These are phyloP conservation scores for Skeletonema potamos DNA, from an alignment of 108 stramenopile species.

Conservation along the genomic window DNA sequence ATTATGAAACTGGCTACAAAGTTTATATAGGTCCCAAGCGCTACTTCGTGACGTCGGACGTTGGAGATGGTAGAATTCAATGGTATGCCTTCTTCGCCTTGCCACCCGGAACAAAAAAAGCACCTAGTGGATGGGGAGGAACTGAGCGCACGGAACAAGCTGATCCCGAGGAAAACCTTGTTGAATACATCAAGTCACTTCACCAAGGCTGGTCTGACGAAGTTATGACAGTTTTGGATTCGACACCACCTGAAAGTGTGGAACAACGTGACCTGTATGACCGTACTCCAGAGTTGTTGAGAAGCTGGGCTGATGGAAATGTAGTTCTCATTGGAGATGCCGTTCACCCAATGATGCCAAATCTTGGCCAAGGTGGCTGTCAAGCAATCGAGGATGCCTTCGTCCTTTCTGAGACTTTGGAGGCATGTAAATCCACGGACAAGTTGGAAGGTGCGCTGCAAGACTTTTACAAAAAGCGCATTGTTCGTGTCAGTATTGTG, in stretches of 20 bases:
- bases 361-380: constrained; percentile 95
- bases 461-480: constrained; percentile 88
- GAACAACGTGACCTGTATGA: constrained; percentile 98
- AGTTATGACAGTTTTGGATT: constrained; percentile 89
- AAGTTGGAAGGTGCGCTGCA: constrained; percentile 78
- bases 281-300: constrained; percentile 84
- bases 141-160: constrained; percentile 62
- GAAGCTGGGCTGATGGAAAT: constrained; percentile 93
- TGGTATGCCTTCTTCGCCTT: constrained; percentile 98
- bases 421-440: constrained; percentile 66
- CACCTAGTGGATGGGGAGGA: constrained; percentile 86
- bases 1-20: constrained; percentile 94
- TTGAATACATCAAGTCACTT: constrained; percentile 90
- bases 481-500: constrained; percentile 86
- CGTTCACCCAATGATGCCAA: constrained; percentile 98
- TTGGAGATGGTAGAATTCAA: constrained; percentile 95
- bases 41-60: constrained; percentile 97
- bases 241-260: constrained; percentile 88
- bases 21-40: constrained; percentile 96
- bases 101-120: constrained; percentile 93
- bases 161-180: constrained; percentile 83
- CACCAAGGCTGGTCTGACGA: constrained; percentile 95
- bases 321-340: constrained; percentile 95
- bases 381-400: constrained; percentile 97
- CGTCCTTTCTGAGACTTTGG: constrained; percentile 87